Evolutionary conservation across 202 grass and related monocot genomes (phyloP), one percentile per base, ranked within the genome.

Genomic region (Schoenoplectus tabernaemontani): DNA sequence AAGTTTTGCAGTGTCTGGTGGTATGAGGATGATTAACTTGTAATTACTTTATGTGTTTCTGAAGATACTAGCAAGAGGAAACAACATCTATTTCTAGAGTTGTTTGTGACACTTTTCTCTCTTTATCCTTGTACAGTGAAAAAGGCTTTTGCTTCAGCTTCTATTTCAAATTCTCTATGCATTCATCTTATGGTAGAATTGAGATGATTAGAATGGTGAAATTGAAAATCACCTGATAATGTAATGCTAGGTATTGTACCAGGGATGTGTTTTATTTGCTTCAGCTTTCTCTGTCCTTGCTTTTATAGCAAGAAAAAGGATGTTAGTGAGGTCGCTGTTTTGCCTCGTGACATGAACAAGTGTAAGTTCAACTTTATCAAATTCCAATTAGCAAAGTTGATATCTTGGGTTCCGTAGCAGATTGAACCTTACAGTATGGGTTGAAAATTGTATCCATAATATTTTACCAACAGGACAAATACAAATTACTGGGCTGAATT

Each of bases 291-390:
- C 24, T 99, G 90, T 60, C 87, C 96, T 74, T 99, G 96, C 79
- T 93, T 90, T 85, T 78, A 90, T 20, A 81, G 88, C 44, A 99
- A 83, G 88, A 84, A 70, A 43, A 92, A 76, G 36, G 96, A 99
- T 86, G 85, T 86, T 37, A 99, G 88, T 44, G 96, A 99, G 83
- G 88, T 90, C 68, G 91, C 88, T 71, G 96, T 99, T 84, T 85
- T 99, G 44, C 15, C 22, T 64, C 83, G 50, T 80, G 87, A 82
- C 77, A 67, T 57, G 62, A 86, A 87, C 84, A 87, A 85, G 26
- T 83, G 96, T 99, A 99, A 91, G 96, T 88, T 73, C 51, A 82
- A 79, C 67, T 47, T 72, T 7, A 71, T n/a, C 7, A 74, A 4
- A 39, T 80, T 37, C 75, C 16, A 57, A 38, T 44, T 22, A 44